Evolutionary conservation across 441 rosid genomes (phyloP).

Genomic region (Populus tomentosa): DNA sequence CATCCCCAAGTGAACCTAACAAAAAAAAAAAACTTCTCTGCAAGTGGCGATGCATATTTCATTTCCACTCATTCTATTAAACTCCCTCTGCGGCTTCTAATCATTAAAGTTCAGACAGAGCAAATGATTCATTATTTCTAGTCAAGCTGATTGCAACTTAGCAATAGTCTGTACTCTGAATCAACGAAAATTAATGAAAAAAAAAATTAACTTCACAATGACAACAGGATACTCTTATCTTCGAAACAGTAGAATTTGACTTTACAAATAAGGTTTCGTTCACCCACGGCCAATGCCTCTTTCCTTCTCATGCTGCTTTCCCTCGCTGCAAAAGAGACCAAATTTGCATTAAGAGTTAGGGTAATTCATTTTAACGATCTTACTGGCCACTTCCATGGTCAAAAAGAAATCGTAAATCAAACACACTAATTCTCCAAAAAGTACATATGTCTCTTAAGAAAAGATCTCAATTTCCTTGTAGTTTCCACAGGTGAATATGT

Average conservation of each 20-base stretch:
- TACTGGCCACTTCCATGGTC: background rate
- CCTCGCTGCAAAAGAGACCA: constrained; percentile 38
- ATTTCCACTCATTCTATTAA: background rate
- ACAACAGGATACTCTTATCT: constrained; percentile 14
- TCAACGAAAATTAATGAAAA: constrained; percentile 25
- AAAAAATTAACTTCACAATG: constrained; percentile 22
- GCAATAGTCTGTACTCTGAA: constrained; percentile 19
- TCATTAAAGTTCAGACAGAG: constrained; percentile 19
- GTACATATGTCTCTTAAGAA: background rate
- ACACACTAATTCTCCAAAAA: background rate
- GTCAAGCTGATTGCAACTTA: constrained; percentile 23
- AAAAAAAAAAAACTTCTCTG: too few relatives aligned
- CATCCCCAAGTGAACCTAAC: too few relatives aligned
- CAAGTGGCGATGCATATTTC: too few relatives aligned
- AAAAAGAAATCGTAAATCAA: too few relatives aligned
- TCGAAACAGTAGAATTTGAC: constrained; percentile 13
- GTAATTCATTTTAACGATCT: background rate
- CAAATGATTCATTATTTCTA: constrained; percentile 31
- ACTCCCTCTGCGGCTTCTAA: constrained; percentile 8
- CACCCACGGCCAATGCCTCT: background rate
- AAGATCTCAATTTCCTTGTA: background rate
- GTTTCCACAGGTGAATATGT: background rate
- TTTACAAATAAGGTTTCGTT: constrained; percentile 22
- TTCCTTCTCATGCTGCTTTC: constrained; percentile 44
- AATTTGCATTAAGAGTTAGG: background rate